These are phyloP conservation scores for Blepharisma stoltei DNA, from an alignment of 73 alveolate genomes.

Conservation along the genomic window DNA sequence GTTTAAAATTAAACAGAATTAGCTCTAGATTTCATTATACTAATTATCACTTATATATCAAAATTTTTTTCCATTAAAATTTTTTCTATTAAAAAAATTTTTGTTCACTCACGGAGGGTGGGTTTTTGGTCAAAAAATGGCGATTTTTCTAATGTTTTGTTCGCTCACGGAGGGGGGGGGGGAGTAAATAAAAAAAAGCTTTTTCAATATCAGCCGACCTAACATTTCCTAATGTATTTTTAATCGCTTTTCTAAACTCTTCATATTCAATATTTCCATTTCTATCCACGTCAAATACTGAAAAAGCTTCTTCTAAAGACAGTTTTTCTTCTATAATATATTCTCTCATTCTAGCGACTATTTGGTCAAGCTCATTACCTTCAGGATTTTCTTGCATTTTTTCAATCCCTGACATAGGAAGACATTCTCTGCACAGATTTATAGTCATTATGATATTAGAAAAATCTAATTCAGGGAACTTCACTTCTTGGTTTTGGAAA, in stretches of 20 bases:
- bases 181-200: not conserved
- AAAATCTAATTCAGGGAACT: not conserved
- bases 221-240: not conserved
- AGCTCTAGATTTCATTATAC: too few species aligned
- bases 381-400: not conserved
- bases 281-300: slow-evolving; percentile 9
- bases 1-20: too few species aligned
- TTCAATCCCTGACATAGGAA: not conserved
- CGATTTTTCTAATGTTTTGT: too few species aligned
- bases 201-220: not conserved
- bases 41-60: too few species aligned
- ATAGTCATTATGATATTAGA: not conserved
- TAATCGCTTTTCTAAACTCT: slow-evolving; percentile 10
- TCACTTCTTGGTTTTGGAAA: not conserved
- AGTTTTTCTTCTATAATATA: slow-evolving; percentile 2
- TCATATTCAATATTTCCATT: not conserved
- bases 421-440: not conserved
- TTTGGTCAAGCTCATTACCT: not conserved
- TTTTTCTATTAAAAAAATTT: too few species aligned
- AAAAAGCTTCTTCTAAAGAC: slow-evolving; percentile 3
- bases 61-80: too few species aligned
- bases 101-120: too few species aligned
- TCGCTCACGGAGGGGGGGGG: too few species aligned
- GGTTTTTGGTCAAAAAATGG: too few species aligned
- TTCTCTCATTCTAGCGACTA: not conserved